A percentile compares a stretch with the other conserved stretches of the same genome.
phyloP scores from a whole-genome alignment of 805 yeast species.

The Zygosaccharomyces pseudorouxii region DNA sequence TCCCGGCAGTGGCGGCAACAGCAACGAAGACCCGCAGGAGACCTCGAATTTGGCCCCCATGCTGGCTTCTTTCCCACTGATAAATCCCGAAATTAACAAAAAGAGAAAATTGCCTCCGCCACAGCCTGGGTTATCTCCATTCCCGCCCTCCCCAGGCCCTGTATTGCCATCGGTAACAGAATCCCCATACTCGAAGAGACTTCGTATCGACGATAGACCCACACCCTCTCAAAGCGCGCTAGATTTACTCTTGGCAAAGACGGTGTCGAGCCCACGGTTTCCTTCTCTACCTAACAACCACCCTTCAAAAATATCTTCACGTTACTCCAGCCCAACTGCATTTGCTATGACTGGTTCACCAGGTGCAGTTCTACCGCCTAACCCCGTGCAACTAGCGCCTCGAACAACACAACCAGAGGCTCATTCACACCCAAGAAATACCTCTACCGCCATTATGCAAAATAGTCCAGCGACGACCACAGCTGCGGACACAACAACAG shows the following conservation, averaged over 20 bases:
- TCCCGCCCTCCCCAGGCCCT: constrained; percentile 15
- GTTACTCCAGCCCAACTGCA: constrained; percentile 14
- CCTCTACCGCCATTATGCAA: too few relatives aligned
- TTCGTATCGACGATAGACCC: constrained; percentile 25
- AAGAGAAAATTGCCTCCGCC: constrained; percentile 12
- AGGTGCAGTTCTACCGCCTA: constrained; percentile 6
- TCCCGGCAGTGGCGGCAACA: not conserved
- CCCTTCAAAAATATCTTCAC: constrained; percentile 5
- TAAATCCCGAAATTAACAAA: not conserved
- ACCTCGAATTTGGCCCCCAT: not conserved
- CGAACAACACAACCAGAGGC: constrained; percentile 1
- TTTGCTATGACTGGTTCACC: constrained; percentile 13
- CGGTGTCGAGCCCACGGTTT: constrained; percentile 23
- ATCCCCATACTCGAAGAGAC: constrained; percentile 22
- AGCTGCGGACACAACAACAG: not conserved
- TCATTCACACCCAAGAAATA: not conserved
- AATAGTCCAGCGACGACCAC: not conserved
- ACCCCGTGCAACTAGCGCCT: constrained; percentile 4
- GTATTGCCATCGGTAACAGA: constrained; percentile 10
- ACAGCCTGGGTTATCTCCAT: constrained; percentile 18
- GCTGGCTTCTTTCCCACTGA: not conserved
- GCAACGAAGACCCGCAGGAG: not conserved
- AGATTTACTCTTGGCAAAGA: constrained; percentile 29
- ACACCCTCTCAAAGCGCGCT: constrained; percentile 33
- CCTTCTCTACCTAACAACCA: constrained; percentile 8